A percentile compares a stretch with the other conserved stretches of the same genome.
Conservation (phyloP, 1,284 basidiomycete genomes). For the Cutaneotrichosporon sp. region DNA sequence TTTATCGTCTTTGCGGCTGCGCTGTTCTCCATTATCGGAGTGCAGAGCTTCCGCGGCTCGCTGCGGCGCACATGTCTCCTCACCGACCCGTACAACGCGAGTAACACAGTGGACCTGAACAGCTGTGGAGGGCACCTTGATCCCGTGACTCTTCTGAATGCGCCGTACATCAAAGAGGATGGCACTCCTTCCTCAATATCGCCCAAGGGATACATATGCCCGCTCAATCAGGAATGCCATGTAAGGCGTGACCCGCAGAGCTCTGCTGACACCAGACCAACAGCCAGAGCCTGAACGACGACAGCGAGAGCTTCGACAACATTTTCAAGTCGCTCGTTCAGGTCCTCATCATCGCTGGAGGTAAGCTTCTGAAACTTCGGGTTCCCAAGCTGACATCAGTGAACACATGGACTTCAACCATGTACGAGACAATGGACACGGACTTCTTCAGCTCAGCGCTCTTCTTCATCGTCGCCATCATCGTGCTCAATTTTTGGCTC, state of each 20-base stretch:
- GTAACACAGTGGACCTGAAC: constrained; percentile 34
- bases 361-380: constrained; percentile 54
- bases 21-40: constrained; percentile 84
- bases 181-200: constrained; percentile 51
- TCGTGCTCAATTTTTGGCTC: constrained; percentile 88
- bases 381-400: constrained; percentile 25
- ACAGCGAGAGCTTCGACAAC: constrained; percentile 82
- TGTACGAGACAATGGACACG: constrained; percentile 89
- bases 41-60: constrained; percentile 84
- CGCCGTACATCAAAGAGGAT: constrained; percentile 26
- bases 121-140: constrained; percentile 74
- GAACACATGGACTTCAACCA: constrained; percentile 56
- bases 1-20: constrained; percentile 88
- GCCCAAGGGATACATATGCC: constrained; percentile 76
- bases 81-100: constrained; percentile 45
- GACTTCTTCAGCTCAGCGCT: constrained; percentile 83
- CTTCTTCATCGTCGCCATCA: constrained; percentile 79
- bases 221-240: constrained; percentile 70
- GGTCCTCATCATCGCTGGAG: constrained; percentile 77
- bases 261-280: background rate
- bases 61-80: constrained; percentile 57
- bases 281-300: constrained; percentile 60
- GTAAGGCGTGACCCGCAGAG: constrained; percentile 49
- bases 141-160: constrained; percentile 51
- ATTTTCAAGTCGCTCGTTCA: constrained; percentile 78